A percentile compares a stretch with the other conserved stretches of the same genome.
Conservation (phyloP, 768 basidiomycete genomes). For the Trametes coccinea region DNA sequence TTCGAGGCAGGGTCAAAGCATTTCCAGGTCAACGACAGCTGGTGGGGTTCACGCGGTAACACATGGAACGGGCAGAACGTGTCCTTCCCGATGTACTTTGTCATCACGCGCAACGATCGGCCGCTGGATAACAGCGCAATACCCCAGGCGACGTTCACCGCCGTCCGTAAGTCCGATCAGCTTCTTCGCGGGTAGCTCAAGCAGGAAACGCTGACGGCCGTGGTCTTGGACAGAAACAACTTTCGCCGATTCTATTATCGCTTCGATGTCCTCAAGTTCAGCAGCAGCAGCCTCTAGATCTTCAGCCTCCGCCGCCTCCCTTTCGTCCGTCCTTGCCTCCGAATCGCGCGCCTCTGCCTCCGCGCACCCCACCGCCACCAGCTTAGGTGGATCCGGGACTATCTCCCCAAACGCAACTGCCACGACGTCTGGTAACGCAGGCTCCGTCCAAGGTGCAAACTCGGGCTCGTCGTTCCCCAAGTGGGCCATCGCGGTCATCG, state of each 20-base stretch:
- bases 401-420: conserved; percentile 19
- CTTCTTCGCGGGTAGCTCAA: not conserved
- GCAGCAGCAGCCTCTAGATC: conserved; percentile 40
- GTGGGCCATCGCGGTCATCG: conserved; percentile 92
- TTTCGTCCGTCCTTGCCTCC: conserved; percentile 30
- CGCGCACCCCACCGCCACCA: not conserved
- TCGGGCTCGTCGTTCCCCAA: conserved; percentile 60
- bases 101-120: conserved; percentile 62
- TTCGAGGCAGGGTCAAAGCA: conserved; percentile 56
- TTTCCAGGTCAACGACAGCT: conserved; percentile 63
- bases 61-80: conserved; percentile 49
- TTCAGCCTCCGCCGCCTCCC: conserved; percentile 27
- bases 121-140: conserved; percentile 58
- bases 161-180: conserved; percentile 63
- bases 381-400: conserved; percentile 1
- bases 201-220: not conserved
- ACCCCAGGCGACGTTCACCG: conserved; percentile 74
- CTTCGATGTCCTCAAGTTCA: conserved; percentile 53
- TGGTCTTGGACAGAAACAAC: conserved; percentile 60
- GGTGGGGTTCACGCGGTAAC: conserved; percentile 59
- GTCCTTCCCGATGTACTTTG: conserved; percentile 74
- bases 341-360: conserved; percentile 24
- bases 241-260: conserved; percentile 62
- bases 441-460: conserved; percentile 45
- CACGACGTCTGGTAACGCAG: conserved; percentile 11